Base-by-base conservation (phyloP, 805 yeast species). In the Kluyveromyces aestuarii region DNA sequence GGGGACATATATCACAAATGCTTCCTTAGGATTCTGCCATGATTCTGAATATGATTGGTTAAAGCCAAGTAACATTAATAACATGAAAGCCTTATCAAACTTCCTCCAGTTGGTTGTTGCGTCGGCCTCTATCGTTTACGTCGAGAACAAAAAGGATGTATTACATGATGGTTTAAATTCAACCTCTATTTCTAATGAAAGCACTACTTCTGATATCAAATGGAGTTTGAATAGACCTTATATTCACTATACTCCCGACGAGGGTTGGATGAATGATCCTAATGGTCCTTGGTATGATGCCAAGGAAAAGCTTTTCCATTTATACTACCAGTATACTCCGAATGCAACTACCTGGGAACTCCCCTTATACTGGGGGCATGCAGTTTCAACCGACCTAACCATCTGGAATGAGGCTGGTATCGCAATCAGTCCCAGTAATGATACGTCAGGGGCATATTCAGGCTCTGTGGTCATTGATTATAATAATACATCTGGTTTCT, bases 191-290 rank as follows among this genome's bases (percentile, higher is more conserved):
- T 41, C 44, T 11, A 41, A 41, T 17, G 9, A 16, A 8, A 16
- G 27, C 9, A 16, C 44, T 16, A 16, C 44, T 10, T 21, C 30
- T 19, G 25, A 21, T 21, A 21, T 21, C 25, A 21, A 21, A 4
- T 21, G 25, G 25, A 41, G 44, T 27, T 30, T 41, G 19, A 40
- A 51, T 18, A 53, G 56, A 37, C 60, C 61, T 5, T 44, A 54
- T 21, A 42, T 59, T 35, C 74, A 71, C 51, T 62, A 57, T 40
- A 56, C 73, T 2, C 73, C 75, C 1, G 49, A 54, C 7, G 41
- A 47, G 7, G 70, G 69, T 6, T 71, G 72, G 67, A 65, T 71
- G 71, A 71, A 71, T 53, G 75, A 72, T 52, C 75, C 75, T n/a
- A 71, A 71, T 50, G 75, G 75, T 7, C 53, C 70, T 43, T 60